These are phyloP conservation scores for Penicillium sp. DNA, from an alignment of 2,329 filamentous ascomycete genomes.

Conservation along the genomic window DNA sequence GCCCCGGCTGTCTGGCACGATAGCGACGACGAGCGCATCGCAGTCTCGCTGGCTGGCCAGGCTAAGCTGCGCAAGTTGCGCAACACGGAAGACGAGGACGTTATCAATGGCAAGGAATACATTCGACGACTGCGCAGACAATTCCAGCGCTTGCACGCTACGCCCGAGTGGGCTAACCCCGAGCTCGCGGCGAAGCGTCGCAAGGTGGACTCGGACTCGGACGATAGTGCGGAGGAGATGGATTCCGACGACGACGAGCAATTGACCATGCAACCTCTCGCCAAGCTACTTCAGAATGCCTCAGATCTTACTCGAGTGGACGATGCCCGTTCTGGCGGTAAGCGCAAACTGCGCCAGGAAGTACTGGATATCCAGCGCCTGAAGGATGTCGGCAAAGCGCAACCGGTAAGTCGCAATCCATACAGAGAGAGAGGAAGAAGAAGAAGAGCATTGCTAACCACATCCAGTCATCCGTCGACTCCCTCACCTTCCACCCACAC, in stretches of 20 bases:
- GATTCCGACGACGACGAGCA: conserved; percentile 64
- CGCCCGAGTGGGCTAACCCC: conserved; percentile 64
- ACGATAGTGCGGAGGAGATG: conserved; percentile 57
- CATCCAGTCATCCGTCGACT: conserved; percentile 70
- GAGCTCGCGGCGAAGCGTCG: conserved; percentile 54
- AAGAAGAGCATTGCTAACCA: conserved; percentile 12
- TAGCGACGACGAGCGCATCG: conserved; percentile 89
- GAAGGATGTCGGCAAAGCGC: conserved; percentile 79
- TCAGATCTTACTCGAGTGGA: conserved; percentile 63
- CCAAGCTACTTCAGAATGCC: conserved; percentile 76
- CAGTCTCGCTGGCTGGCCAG: conserved; percentile 78
- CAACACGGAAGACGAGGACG: conserved; percentile 77
- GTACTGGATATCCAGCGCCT: conserved; percentile 87
- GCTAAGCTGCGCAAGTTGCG: conserved; percentile 81
- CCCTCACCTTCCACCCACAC: conserved; percentile 85
- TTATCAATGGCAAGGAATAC: conserved; percentile 87
- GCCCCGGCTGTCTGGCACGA: conserved; percentile 74
- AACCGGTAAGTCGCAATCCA: conserved; percentile 58
- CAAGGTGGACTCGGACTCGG: conserved; percentile 34
- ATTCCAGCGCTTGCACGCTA: conserved; percentile 65
- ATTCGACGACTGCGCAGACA: conserved; percentile 77
- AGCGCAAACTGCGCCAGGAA: conserved; percentile 79
- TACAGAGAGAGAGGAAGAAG: neutral
- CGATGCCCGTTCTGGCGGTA: conserved; percentile 58
- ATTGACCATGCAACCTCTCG: conserved; percentile 74